Evolutionary conservation across 441 rosid genomes (phyloP).

Genomic region (Eruca vesicaria): DNA sequence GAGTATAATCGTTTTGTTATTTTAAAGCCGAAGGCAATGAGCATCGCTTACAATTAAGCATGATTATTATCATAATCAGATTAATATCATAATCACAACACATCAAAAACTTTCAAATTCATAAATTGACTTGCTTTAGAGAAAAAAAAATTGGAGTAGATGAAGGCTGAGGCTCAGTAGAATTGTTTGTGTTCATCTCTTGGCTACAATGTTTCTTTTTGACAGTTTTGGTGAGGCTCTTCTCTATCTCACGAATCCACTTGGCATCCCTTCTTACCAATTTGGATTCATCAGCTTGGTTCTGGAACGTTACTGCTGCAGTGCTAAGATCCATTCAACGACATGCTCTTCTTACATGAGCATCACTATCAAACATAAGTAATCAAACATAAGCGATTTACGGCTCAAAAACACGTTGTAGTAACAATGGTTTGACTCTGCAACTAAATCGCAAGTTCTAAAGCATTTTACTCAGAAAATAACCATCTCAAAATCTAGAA

Average conservation of each 20-base stretch:
- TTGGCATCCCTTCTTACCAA: too few relatives aligned
- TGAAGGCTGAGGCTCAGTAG: background rate
- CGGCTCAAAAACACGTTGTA: background rate
- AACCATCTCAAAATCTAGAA: too few relatives aligned
- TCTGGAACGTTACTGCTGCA: too few relatives aligned
- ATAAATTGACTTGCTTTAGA: background rate
- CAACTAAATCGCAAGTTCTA: too few relatives aligned
- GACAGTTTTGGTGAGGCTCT: background rate
- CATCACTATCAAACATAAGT: too few relatives aligned
- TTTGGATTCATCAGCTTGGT: too few relatives aligned
- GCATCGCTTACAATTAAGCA: background rate
- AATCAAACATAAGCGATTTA: too few relatives aligned
- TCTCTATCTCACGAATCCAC: too few relatives aligned
- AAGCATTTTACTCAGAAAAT: too few relatives aligned
- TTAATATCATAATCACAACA: background rate
- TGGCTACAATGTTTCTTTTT: background rate
- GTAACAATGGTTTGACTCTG: too few relatives aligned
- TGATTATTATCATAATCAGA: background rate
- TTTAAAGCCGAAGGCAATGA: background rate
- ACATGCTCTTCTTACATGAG: too few relatives aligned
- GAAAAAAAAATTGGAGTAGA: background rate
- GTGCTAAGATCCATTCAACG: too few relatives aligned
- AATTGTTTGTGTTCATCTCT: background rate
- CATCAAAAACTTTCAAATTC: background rate
- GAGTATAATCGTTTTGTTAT: background rate